These are phyloP conservation scores for Inonotus hispidus DNA, from an alignment of 1,284 basidiomycete species.

Conservation along the genomic window DNA sequence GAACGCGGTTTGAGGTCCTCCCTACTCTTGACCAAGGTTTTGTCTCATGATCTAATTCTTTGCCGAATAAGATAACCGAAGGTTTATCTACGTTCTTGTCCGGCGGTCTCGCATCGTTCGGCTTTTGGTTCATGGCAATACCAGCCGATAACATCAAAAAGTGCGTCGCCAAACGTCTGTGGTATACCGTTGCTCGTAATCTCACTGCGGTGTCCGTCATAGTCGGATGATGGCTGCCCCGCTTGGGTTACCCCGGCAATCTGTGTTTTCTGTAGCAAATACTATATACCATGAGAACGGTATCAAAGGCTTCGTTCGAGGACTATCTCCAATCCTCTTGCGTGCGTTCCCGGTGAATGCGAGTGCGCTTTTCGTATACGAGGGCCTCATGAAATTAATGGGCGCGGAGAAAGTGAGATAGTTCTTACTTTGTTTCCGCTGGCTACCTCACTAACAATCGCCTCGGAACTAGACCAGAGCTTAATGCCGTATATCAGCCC, in stretches of 20 bases:
- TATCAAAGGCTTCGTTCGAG: constrained; percentile 55
- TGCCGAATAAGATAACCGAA: constrained; percentile 44
- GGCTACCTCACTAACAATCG: neutral
- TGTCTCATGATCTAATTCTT: neutral
- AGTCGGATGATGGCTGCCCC: constrained; percentile 60
- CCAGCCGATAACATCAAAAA: constrained; percentile 78
- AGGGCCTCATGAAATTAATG: constrained; percentile 57
- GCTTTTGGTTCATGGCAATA: constrained; percentile 65
- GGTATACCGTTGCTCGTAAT: neutral
- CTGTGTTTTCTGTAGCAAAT: constrained; percentile 42
- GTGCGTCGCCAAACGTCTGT: constrained; percentile 29
- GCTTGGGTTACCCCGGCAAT: constrained; percentile 38
- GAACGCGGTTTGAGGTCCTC: constrained; percentile 50
- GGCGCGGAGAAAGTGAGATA: constrained; percentile 56
- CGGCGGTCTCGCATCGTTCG: constrained; percentile 59
- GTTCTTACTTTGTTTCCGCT: neutral
- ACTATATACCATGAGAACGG: constrained; percentile 49
- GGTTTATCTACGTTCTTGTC: constrained; percentile 65
- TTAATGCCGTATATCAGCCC: constrained; percentile 24
- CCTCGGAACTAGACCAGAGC: constrained; percentile 7
- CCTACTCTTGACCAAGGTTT: neutral
- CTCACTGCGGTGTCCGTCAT: neutral
- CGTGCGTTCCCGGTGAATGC: constrained; percentile 72
- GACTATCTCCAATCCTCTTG: constrained; percentile 53
- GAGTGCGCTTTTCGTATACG: constrained; percentile 67